A percentile compares a stretch with the other conserved stretches of the same genome.
These are phyloP conservation scores for Pichia paraexigua DNA, from an alignment of 805 yeast species.

Conservation along the genomic window DNA sequence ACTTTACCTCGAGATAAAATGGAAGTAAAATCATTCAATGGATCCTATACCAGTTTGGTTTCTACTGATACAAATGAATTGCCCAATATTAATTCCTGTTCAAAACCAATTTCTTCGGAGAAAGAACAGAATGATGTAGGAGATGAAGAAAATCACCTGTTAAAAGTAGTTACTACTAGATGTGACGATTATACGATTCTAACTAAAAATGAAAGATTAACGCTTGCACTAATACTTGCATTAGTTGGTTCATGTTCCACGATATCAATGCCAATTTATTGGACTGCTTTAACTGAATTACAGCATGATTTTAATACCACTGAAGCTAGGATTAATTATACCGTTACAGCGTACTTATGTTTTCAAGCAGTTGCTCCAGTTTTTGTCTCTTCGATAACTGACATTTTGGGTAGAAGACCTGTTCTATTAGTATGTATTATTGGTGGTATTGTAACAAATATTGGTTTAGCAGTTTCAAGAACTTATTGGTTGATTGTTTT, in stretches of 20 bases:
- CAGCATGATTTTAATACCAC: conserved; percentile 46
- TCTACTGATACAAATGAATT: not conserved
- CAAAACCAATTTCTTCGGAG: conserved; percentile 7
- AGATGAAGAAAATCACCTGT: not conserved
- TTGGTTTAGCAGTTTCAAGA: conserved; percentile 55
- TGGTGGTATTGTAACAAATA: conserved; percentile 51
- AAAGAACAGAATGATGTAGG: not conserved
- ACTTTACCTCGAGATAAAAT: too few species aligned
- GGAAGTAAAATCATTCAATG: too few species aligned
- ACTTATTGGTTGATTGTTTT: conserved; percentile 56
- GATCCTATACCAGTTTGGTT: too few species aligned
- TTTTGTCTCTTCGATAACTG: conserved; percentile 61
- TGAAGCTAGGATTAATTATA: conserved; percentile 52
- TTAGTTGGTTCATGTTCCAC: conserved; percentile 58
- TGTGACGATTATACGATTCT: conserved; percentile 38
- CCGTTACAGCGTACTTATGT: conserved; percentile 69
- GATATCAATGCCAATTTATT: conserved; percentile 67
- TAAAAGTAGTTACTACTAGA: not conserved
- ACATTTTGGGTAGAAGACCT: conserved; percentile 65
- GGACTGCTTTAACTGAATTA: conserved; percentile 63
- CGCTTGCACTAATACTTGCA: conserved; percentile 35
- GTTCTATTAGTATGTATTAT: conserved; percentile 46
- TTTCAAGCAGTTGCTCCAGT: conserved; percentile 76
- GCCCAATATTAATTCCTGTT: not conserved
- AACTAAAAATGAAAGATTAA: conserved; percentile 31